Evolutionary conservation across 768 basidiomycete species (phyloP).

Genomic region (Tylopilus subfusipes): DNA sequence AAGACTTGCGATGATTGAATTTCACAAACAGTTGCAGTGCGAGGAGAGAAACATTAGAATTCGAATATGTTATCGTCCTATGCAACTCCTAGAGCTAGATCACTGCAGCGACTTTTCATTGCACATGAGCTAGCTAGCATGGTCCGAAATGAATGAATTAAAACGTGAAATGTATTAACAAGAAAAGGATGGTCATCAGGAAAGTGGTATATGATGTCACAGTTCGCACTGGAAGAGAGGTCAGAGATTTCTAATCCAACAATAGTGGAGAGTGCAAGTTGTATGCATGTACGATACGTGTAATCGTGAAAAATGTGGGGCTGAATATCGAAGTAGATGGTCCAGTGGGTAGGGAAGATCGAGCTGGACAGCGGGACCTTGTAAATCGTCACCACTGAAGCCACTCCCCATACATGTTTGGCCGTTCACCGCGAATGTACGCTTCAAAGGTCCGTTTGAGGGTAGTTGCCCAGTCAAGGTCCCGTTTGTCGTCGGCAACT

Average conservation of each 20-base stretch:
- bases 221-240: slow-evolving; percentile 24
- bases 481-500: slow-evolving; percentile 66
- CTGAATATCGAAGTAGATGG: slow-evolving; percentile 32
- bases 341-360: slow-evolving; percentile 12
- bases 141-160: slow-evolving; percentile 19
- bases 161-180: slow-evolving; percentile 24
- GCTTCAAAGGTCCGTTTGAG: slow-evolving; percentile 94
- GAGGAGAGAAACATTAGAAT: slow-evolving; percentile 23
- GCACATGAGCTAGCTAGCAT: slow-evolving; percentile 16
- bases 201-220: slow-evolving; percentile 29
- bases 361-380: slow-evolving; percentile 1
- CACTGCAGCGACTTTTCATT: slow-evolving; percentile 2
- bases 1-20: not conserved
- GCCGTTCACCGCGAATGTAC: slow-evolving; percentile 84
- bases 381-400: slow-evolving; percentile 43
- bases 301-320: slow-evolving; percentile 23
- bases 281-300: slow-evolving; percentile 28
- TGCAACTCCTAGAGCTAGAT: slow-evolving; percentile 16
- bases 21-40: not conserved
- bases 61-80: slow-evolving; percentile 24
- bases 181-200: slow-evolving; percentile 24
- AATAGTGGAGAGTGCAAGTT: slow-evolving; percentile 26
- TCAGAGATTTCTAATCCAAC: slow-evolving; percentile 31
- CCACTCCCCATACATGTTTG: slow-evolving; percentile 95
- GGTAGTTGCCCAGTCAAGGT: slow-evolving; percentile 90